Evolutionary conservation across 2,329 filamentous ascomycete genomes (phyloP), one percentile per base, ranked within the genome.

Genomic region (Diaporthe amygdali): DNA sequence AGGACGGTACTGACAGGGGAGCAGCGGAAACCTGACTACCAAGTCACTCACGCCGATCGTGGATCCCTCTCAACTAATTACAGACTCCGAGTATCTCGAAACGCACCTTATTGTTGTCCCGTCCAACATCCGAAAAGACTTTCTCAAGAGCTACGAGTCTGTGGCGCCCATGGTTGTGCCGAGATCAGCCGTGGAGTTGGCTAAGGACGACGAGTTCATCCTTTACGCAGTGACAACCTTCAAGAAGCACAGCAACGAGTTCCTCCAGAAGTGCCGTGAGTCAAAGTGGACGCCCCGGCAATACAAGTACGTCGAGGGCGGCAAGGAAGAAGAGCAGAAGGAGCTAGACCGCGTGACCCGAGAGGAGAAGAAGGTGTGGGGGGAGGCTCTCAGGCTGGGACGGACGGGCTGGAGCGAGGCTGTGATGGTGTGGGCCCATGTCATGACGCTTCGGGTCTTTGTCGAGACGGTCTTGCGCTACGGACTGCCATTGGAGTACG

Each of bases 381-480:
- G 94, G 14, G 96, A 99, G 84, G 95, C 95, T 3, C 82, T 99
- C 78, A 89, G 95, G 75, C 87, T 98, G 77, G 94, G 92, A 17
- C 88, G 95, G 74, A 97, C 94, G n/a, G 95, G 94, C 20, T 99
- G 96, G 90, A 96, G 94, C 79, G 96, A 99, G 84, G 92, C 92
- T 74, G 94, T 97, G 75, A 97, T 97, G 94, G 92, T 96, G 68
- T 97, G 95, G 94, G 89, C 97, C 63, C 96, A 99, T 79, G 93
- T 97, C 34, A 86, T 98, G 78, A 93, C 95, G 8, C 84, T 99
- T 77, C 88, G 96, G 68, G 95, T 98, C 25, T 99, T 98, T 82
- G 96, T 99, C 25, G 96, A 99, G 87, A 97, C 95, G 6, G 96
- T 99, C n/a, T 85, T 99, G 79, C 91, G 96, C 75, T 99, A 99